Conservation (phyloP, 192 early-diverging fungal genomes). For the Linnemannia hyalina region DNA sequence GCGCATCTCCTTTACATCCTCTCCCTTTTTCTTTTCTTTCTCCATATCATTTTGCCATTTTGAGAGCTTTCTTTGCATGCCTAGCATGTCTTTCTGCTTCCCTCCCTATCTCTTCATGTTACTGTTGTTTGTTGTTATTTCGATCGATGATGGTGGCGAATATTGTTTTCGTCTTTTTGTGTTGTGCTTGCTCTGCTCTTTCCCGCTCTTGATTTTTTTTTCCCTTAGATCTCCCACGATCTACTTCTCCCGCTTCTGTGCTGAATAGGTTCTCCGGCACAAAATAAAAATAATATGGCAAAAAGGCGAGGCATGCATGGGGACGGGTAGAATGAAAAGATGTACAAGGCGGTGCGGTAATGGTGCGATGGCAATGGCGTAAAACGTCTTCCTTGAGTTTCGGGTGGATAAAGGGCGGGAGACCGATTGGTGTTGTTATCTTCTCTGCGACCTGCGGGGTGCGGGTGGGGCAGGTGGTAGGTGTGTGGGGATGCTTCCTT, state of each 20-base stretch:
- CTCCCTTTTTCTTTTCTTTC: neutral
- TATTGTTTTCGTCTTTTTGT: neutral
- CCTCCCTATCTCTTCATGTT: neutral
- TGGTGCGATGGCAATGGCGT: neutral
- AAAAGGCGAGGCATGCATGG: neutral
- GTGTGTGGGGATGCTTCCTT: slow-evolving; percentile 7
- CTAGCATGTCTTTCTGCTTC: neutral
- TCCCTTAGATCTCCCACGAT: neutral
- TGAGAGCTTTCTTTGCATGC: neutral
- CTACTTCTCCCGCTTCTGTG: neutral
- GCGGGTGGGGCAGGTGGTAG: neutral
- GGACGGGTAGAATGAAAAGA: neutral
- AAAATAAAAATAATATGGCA: neutral
- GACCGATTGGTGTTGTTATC: neutral
- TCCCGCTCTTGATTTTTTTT: neutral
- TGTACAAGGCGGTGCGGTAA: neutral
- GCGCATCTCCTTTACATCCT: neutral
- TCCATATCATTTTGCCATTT: neutral
- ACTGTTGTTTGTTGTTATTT: slow-evolving; percentile 1
- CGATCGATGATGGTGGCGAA: neutral
- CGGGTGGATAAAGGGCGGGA: neutral
- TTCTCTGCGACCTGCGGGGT: neutral
- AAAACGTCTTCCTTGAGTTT: neutral
- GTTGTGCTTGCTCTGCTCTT: neutral
- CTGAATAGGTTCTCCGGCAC: neutral